Percentiles rank a stretch among this genome's conserved stretches.
Conservation (phyloP, 495 filamentous ascomycete species). For the Xylona heveae region DNA sequence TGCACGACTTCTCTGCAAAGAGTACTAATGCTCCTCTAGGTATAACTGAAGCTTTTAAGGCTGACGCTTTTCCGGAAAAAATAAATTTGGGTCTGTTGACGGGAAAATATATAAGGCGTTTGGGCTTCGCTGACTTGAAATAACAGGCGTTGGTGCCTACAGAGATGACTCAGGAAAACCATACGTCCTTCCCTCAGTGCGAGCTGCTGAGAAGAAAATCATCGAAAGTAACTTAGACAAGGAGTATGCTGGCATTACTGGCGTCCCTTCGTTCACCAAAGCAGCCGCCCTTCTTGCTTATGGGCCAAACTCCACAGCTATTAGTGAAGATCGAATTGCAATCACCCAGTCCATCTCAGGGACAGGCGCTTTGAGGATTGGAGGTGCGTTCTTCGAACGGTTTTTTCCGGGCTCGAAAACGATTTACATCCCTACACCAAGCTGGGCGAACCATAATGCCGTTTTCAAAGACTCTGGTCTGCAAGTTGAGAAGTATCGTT, state of each 20-base stretch:
- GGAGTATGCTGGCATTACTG: slow-evolving; percentile 95
- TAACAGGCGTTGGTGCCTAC: slow-evolving; percentile 53
- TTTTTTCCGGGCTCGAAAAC: slow-evolving; percentile 81
- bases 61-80: slow-evolving; percentile 75
- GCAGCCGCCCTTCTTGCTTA: slow-evolving; percentile 83
- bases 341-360: slow-evolving; percentile 97
- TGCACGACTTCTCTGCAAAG: slow-evolving; percentile 2
- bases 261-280: slow-evolving; percentile 80
- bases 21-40: slow-evolving; percentile 22
- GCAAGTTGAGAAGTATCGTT: slow-evolving; percentile 80
- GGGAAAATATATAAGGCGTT: background rate
- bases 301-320: slow-evolving; percentile 49
- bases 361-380: slow-evolving; percentile 86
- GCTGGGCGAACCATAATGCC: slow-evolving; percentile 95
- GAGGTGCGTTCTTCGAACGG: slow-evolving; percentile 74
- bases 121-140: slow-evolving; percentile 5
- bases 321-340: slow-evolving; percentile 60
- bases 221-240: slow-evolving; percentile 64
- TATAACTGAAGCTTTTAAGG: slow-evolving; percentile 98
- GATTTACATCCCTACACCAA: slow-evolving; percentile 86
- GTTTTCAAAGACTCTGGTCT: slow-evolving; percentile 89
- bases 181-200: slow-evolving; percentile 88
- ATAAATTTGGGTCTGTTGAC: slow-evolving; percentile 67
- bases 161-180: slow-evolving; percentile 94
- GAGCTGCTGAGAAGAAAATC: slow-evolving; percentile 70